A percentile compares a stretch with the other conserved stretches of the same genome.
These are phyloP conservation scores for Eucalyptus sp. DNA, from an alignment of 345 rosid species.

Conservation along the genomic window DNA sequence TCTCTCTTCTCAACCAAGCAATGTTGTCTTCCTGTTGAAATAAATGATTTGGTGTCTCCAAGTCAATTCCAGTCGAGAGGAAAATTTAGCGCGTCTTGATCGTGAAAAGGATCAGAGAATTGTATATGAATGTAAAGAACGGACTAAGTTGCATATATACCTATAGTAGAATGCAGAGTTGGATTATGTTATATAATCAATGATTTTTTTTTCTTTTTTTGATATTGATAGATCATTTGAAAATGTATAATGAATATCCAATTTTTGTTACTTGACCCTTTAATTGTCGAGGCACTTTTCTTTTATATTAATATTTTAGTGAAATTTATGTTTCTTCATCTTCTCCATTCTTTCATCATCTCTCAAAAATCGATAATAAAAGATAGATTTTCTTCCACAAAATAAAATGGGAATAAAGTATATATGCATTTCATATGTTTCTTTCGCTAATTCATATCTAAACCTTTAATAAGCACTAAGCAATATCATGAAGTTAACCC, in stretches of 20 bases:
- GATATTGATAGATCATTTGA: neutral
- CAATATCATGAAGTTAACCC: neutral
- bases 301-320: neutral
- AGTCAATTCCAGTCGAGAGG: neutral
- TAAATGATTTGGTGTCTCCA: neutral
- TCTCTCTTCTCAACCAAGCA: neutral
- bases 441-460: neutral
- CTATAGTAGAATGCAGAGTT: neutral
- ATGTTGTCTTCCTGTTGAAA: neutral
- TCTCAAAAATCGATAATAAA: neutral
- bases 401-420: neutral
- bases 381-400: neutral
- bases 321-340: neutral
- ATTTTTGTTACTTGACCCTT: neutral
- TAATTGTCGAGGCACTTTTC: neutral
- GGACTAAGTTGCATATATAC: neutral
- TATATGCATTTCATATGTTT: neutral
- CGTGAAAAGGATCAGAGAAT: neutral
- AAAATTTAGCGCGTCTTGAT: neutral
- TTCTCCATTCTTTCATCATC: neutral
- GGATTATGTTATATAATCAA: neutral
- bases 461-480: neutral
- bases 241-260: neutral
- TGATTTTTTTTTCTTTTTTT: neutral
- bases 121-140: neutral